phyloP scores from a whole-genome alignment of 1,284 basidiomycete genomes.

The Clitocybe nebularis region DNA sequence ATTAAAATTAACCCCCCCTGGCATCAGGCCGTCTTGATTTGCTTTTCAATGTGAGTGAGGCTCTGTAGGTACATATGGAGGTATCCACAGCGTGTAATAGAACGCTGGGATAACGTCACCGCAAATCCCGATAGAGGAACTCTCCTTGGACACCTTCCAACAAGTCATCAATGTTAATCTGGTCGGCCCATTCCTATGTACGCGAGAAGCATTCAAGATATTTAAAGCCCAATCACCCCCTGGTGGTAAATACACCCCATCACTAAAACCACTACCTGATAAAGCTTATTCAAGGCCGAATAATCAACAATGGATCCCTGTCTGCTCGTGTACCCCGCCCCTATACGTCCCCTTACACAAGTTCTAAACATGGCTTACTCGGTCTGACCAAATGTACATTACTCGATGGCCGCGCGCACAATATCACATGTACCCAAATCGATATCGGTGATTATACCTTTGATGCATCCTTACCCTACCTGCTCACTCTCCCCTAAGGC shows the following conservation, averaged over 20 bases:
- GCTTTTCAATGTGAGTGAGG: conserved; percentile 66
- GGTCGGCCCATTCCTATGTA: conserved; percentile 70
- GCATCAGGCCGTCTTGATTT: conserved; percentile 69
- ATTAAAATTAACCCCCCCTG: no score
- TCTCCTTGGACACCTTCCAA: conserved; percentile 58
- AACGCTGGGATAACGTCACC: conserved; percentile 62
- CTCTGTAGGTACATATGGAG: not conserved
- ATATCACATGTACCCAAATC: conserved; percentile 76
- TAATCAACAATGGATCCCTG: conserved; percentile 84
- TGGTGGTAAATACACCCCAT: conserved; percentile 46
- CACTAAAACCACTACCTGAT: not conserved
- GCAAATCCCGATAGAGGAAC: conserved; percentile 56
- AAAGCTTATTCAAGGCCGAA: conserved; percentile 44
- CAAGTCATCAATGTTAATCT: conserved; percentile 70
- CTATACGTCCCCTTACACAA: conserved; percentile 62
- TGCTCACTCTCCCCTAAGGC: conserved; percentile 36
- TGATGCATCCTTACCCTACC: conserved; percentile 6
- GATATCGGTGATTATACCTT: conserved; percentile 58
- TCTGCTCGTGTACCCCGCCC: conserved; percentile 74
- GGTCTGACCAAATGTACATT: conserved; percentile 74
- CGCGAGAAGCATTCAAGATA: conserved; percentile 67
- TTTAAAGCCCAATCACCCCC: conserved; percentile 73
- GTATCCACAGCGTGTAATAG: conserved; percentile 28
- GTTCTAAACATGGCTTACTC: conserved; percentile 75
- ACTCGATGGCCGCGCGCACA: conserved; percentile 70